Base-by-base conservation (phyloP, 768 basidiomycete genomes). In the Chalciporus sphaerocephalus region DNA sequence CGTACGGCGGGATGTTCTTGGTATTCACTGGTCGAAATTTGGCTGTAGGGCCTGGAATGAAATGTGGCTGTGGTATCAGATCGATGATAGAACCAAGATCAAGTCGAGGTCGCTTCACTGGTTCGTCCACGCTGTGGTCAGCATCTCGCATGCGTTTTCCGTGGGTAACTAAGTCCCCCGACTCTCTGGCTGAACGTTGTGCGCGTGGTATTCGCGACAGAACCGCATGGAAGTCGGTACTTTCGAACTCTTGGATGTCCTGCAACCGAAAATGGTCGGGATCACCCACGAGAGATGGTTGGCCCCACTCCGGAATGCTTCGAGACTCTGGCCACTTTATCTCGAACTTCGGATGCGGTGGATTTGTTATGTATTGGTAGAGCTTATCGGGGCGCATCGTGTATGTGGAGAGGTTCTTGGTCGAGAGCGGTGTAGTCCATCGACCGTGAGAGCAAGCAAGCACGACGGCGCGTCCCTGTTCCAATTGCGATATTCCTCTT, bases 231-330 rank as follows among this genome's bases (percentile, higher is more conserved):
- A 73, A 57, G 44, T 71, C 59, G 16, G 71, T 69, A 20, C 55
- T 65, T 34, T 62, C 39, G 42, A 79, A 80, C 13, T 75, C 74
- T 36, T 73, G 70, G 46, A 80, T 61, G 16, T 70, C 68, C 17
- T 57, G 48, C 13, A 76, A 38, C 23, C 48, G 50, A 40, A 69
- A 69, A 23, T 68, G 23, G 36, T 77, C 75, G 12, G 64, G 48
- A n/a, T 63, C 65, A 20, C 60, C 57, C 11, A 49, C 46, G 18
- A 59, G 37, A 6, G 58, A 51, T 7, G 51, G 53, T 17, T 57
- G 56, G 9, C 69, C 72, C 78, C 78, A 79, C 38, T 72, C 69
- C 27, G 62, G 42, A 25, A 58, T 44, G 51, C 30, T 39, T 22
- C 35, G 40, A 24, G 46, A 18, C 13, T 32, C 40, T 27, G 32